Percentiles rank a stretch among this genome's conserved stretches.
Conservation (phyloP, 2,329 filamentous ascomycete species). For the Lecanicillium sp. region DNA sequence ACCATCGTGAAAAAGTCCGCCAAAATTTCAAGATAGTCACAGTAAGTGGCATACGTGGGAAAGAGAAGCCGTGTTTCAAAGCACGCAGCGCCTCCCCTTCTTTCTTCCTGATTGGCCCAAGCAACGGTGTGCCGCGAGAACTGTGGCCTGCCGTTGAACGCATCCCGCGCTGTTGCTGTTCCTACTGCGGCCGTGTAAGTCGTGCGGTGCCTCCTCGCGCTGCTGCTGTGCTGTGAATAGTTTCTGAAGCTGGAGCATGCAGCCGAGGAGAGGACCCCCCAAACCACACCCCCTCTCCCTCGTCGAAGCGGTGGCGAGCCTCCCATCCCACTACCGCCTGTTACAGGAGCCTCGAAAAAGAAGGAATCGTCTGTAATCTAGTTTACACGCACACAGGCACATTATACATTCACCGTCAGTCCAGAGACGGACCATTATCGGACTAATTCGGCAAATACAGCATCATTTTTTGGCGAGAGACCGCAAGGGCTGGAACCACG, state of each 20-base stretch:
- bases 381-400: no score
- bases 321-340: no score
- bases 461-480: constrained; percentile 5
- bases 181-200: not conserved
- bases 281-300: no score
- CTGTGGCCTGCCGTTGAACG: constrained; percentile 3
- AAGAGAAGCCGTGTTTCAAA: constrained; percentile 10
- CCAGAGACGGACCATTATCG: no score
- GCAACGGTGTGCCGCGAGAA: not conserved
- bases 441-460: no score
- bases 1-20: no score
- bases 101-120: constrained; percentile 2
- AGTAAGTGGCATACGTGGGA: no score
- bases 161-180: not conserved
- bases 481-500: not conserved
- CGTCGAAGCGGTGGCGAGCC: not conserved
- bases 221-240: not conserved
- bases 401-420: no score
- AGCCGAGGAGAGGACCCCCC: constrained; percentile 2
- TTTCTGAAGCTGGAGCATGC: not conserved
- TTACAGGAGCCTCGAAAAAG: no score
- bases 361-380: no score
- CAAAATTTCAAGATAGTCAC: no score
- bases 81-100: not conserved
- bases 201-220: not conserved